Conservation (phyloP, 371 early-diverging fungal species). For the Zancudomyces culisetae region DNA sequence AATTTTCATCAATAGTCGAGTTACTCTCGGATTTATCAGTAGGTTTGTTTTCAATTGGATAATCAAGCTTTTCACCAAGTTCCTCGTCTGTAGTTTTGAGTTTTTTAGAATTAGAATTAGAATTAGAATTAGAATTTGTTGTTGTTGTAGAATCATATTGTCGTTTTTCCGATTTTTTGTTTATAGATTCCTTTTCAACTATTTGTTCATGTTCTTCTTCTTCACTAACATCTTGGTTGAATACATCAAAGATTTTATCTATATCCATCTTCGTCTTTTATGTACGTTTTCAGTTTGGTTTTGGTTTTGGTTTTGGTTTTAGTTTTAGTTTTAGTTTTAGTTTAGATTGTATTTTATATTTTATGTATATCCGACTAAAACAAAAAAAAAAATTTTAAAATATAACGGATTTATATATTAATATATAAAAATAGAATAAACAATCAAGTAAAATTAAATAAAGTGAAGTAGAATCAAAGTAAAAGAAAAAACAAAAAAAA, state of each 20-base stretch:
- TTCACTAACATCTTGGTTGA: neutral
- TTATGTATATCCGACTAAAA: too few relatives aligned
- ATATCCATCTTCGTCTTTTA: slow-evolving; percentile 3
- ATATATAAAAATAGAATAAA: neutral
- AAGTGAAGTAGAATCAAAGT: neutral
- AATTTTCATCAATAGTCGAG: neutral
- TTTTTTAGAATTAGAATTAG: too few relatives aligned
- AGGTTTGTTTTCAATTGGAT: neutral
- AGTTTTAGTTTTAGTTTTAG: neutral
- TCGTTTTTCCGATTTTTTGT: too few relatives aligned
- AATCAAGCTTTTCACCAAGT: neutral
- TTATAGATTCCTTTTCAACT: neutral
- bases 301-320: neutral
- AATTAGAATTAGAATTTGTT: too few relatives aligned
- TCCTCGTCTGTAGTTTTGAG: too few relatives aligned
- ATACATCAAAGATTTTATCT: slow-evolving; percentile 3
- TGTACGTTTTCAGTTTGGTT: neutral
- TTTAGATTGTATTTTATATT: neutral
- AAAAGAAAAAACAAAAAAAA: neutral
- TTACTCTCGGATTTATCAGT: neutral
- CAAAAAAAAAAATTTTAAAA: too few relatives aligned
- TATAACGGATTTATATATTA: neutral
- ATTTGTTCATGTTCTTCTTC: neutral
- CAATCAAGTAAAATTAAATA: neutral
- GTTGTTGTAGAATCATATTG: too few relatives aligned